Evolutionary conservation across 108 stramenopile genomes (phyloP), one percentile per base, ranked within the genome.

Genomic region (Asterionellopsis glacialis): DNA sequence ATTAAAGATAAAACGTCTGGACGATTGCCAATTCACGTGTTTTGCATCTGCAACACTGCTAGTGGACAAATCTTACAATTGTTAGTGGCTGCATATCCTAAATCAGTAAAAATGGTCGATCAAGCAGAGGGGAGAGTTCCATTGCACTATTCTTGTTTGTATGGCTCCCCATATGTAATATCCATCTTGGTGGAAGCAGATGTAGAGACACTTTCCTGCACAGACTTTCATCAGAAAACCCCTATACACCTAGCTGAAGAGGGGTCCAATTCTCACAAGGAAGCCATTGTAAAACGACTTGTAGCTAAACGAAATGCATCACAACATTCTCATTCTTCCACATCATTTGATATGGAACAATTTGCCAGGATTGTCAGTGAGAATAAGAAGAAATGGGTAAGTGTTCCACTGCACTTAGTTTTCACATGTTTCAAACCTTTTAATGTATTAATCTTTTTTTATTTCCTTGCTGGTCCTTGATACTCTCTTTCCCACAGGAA

Each of bases 21-120:
- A 24, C 47, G 45, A 51, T 18, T 49, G 16, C 61, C 61, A 2
- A n/a, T 63, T 41, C 61, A 63, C 39, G 24, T 63, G 1, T 50
- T 50, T 38, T 52, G 49, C 9, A 40, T 57, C 41, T 41, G 26
- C 11, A 41, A 19, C 39, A 33, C 33, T 33, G 56, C 56, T 11
- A 25, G n/a, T 41, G 38, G 33, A 16, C 42, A 45, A 4, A 26
- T 57, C 9, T 22, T 57, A 15, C 38, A 26, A 39, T 5, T 57
- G 39, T 22, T 57, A 5, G n/a, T 41, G 56, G 56, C n/a, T 16
- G 3, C 19, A 14, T 57, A 57, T 15, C 23, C 19, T 39, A 16
- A 41, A 42, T 39, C 56, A 2, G 15, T 41, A 38, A 27, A 26
- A 16, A 41, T 57, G 6, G 26, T 9, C 45, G 56, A 57, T 19